Percentiles rank a stretch among this genome's conserved stretches.
Evolutionary conservation across 2,329 filamentous ascomycete genomes (phyloP).

Genomic region (Aureobasidium namibiae): DNA sequence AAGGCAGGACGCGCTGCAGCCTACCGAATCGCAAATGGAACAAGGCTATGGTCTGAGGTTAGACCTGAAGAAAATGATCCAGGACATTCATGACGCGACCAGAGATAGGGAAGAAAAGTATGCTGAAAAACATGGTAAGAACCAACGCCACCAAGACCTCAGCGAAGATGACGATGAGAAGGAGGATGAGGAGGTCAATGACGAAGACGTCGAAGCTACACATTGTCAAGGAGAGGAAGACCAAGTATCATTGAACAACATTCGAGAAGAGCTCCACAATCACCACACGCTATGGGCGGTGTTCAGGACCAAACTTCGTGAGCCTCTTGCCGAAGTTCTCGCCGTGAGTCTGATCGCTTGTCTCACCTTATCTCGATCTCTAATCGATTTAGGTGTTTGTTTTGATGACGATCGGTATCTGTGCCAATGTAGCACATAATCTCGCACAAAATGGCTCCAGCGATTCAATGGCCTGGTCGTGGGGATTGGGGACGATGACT

Average conservation of each 20-base stretch:
- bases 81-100: background rate
- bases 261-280: slow-evolving; percentile 44
- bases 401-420: slow-evolving; percentile 38
- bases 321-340: slow-evolving; percentile 46
- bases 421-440: slow-evolving; percentile 39
- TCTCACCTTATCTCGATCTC: background rate
- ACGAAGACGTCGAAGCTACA: background rate
- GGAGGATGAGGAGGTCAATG: background rate
- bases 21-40: background rate
- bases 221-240: background rate
- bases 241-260: slow-evolving; percentile 24
- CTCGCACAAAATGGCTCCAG: slow-evolving; percentile 34
- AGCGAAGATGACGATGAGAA: background rate
- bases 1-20: background rate
- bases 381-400: slow-evolving; percentile 15
- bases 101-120: background rate
- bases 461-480: slow-evolving; percentile 35
- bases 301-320: slow-evolving; percentile 42
- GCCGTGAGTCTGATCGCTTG: slow-evolving; percentile 27
- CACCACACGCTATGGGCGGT: slow-evolving; percentile 38
- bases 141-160: background rate
- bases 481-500: slow-evolving; percentile 35
- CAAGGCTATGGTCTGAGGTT: background rate
- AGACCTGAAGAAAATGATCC: background rate
- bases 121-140: background rate